Evolutionary conservation across 192 early-diverging fungal species (phyloP).

Genomic region (Backusella morwellensis): DNA sequence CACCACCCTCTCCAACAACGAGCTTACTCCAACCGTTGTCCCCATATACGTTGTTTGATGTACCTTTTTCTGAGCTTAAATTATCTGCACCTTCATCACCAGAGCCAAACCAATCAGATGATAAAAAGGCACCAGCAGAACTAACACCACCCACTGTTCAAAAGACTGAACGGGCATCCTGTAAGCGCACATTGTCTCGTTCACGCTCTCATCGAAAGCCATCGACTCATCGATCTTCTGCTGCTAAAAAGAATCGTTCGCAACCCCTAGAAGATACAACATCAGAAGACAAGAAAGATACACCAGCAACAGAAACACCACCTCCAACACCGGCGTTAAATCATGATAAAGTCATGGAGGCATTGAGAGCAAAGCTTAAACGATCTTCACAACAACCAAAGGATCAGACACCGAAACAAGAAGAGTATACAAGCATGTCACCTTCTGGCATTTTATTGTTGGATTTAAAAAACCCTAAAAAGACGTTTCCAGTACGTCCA

Average conservation of each 20-base stretch:
- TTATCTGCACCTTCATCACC: slow-evolving; percentile 23
- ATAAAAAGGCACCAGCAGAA: slow-evolving; percentile 1
- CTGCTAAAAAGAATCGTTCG: slow-evolving; percentile 27
- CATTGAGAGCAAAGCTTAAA: slow-evolving; percentile 31
- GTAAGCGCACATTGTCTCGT: slow-evolving; percentile 10
- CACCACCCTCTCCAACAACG: slow-evolving; percentile 15
- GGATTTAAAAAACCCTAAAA: slow-evolving; percentile 27
- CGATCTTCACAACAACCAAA: slow-evolving; percentile 12
- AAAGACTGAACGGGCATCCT: background rate
- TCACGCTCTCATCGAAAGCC: slow-evolving; percentile 4
- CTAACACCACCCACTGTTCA: slow-evolving; percentile 1
- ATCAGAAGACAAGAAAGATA: background rate
- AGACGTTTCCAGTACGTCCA: slow-evolving; percentile 11
- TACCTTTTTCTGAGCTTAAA: slow-evolving; percentile 26
- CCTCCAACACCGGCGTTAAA: slow-evolving; percentile 6
- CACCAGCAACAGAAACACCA: background rate
- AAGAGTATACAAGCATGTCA: slow-evolving; percentile 17
- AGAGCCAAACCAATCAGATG: slow-evolving; percentile 13
- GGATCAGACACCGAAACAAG: background rate
- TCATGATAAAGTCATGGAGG: slow-evolving; percentile 38
- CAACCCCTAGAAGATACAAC: background rate
- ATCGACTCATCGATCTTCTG: background rate
- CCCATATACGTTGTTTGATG: slow-evolving; percentile 22
- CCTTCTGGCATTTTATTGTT: slow-evolving; percentile 23
- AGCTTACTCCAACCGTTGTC: slow-evolving; percentile 10